These are phyloP conservation scores for Penicillium sp. DNA, from an alignment of 2,329 filamentous ascomycete species.

Conservation along the genomic window DNA sequence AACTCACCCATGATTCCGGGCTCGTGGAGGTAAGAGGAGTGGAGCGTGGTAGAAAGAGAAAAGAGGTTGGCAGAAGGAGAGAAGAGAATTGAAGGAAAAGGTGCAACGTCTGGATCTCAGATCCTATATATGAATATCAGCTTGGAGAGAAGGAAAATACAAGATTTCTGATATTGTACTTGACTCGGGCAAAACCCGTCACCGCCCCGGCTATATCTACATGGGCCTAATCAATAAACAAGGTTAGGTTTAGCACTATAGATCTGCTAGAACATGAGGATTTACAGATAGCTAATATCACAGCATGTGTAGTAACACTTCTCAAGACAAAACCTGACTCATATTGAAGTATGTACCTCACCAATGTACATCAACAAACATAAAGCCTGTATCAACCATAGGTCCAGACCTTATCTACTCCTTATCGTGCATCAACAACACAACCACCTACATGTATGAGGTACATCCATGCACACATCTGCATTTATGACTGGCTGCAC, in stretches of 20 bases:
- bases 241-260: too few relatives aligned
- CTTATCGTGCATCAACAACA: constrained; percentile 3
- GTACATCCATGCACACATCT: not conserved
- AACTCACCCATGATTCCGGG: constrained; percentile 27
- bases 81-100: not conserved
- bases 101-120: not conserved
- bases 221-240: too few relatives aligned
- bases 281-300: too few relatives aligned
- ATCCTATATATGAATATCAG: not conserved
- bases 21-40: constrained; percentile 8
- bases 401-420: not conserved
- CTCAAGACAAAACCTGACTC: too few relatives aligned
- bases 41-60: constrained; percentile 10
- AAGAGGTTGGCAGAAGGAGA: not conserved
- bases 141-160: not conserved
- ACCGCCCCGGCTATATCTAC: not conserved
- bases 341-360: too few relatives aligned
- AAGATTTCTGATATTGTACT: not conserved
- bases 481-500: constrained; percentile 2
- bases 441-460: not conserved
- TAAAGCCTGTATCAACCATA: not conserved
- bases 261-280: too few relatives aligned
- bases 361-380: not conserved
- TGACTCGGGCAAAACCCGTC: not conserved
- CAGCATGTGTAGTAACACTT: too few relatives aligned